A percentile compares a stretch with the other conserved stretches of the same genome.
Conservation (phyloP, 1,139 yeast genomes). For the Lipomyces yarrowii region DNA sequence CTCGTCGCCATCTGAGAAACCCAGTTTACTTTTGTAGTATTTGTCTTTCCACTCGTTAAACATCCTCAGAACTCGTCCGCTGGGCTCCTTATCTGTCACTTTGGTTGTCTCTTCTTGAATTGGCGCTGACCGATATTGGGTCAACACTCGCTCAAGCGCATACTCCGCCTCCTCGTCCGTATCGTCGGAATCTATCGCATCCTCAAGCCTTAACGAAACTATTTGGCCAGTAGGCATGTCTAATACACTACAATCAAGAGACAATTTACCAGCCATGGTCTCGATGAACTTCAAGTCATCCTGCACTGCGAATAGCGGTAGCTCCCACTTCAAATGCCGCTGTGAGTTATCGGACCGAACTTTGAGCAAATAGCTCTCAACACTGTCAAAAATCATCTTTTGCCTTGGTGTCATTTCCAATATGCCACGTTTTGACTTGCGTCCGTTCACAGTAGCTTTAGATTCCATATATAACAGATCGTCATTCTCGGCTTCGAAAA, state of each 20-base stretch:
- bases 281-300: conserved; percentile 39
- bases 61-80: conserved; percentile 47
- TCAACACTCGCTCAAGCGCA: conserved; percentile 37
- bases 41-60: conserved; percentile 80
- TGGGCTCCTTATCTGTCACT: conserved; percentile 7
- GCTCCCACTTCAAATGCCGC: conserved; percentile 12
- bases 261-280: conserved; percentile 37
- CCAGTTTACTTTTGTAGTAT: conserved; percentile 78
- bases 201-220: conserved; percentile 16
- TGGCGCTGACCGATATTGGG: conserved; percentile 70
- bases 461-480: conserved; percentile 52
- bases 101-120: conserved; percentile 64
- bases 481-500: conserved; percentile 62
- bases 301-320: conserved; percentile 29
- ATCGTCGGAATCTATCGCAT: conserved; percentile 34
- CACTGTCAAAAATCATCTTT: conserved; percentile 57
- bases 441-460: conserved; percentile 12
- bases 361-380: conserved; percentile 21
- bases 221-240: conserved; percentile 55
- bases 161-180: conserved; percentile 32
- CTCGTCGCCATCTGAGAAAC: conserved; percentile 57
- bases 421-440: conserved; percentile 58
- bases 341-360: conserved; percentile 7
- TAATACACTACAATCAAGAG: conserved; percentile 72
- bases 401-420: conserved; percentile 63